Evolutionary conservation across 768 basidiomycete genomes (phyloP).

Genomic region (Hortiboletus campestris): DNA sequence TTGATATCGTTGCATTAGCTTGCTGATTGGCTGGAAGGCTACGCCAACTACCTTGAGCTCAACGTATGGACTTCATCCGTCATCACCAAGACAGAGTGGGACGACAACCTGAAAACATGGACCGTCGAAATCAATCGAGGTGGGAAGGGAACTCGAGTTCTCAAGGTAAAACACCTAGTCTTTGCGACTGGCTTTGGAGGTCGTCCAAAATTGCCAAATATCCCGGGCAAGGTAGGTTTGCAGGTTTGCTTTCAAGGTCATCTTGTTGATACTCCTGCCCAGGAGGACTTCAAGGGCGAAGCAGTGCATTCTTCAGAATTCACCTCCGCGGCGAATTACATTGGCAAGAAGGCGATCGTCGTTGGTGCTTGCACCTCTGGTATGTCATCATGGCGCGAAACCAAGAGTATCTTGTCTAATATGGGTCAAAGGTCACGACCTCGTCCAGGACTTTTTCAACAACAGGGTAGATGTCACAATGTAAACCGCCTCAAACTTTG

Average conservation of each 20-base stretch:
- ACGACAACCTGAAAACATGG: constrained; percentile 43
- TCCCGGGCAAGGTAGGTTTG: constrained; percentile 40
- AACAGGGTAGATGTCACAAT: constrained; percentile 32
- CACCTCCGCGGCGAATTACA: constrained; percentile 45
- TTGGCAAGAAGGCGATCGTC: constrained; percentile 65
- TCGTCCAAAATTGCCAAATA: constrained; percentile 42
- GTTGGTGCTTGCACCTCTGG: constrained; percentile 67
- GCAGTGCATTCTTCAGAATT: constrained; percentile 52
- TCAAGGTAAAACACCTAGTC: constrained; percentile 48
- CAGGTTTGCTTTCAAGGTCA: background rate
- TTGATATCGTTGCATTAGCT: constrained; percentile 36
- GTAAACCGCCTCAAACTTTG: constrained; percentile 4
- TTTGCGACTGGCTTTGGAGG: constrained; percentile 55
- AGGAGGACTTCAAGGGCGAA: constrained; percentile 55
- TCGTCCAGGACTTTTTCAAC: constrained; percentile 36
- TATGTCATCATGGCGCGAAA: constrained; percentile 17
- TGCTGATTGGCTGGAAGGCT: constrained; percentile 66
- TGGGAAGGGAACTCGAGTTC: constrained; percentile 35
- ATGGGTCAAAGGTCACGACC: constrained; percentile 31
- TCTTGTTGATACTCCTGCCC: background rate
- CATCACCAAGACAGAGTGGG: constrained; percentile 38
- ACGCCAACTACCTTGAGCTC: constrained; percentile 57
- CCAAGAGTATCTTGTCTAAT: constrained; percentile 4
- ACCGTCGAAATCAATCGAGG: constrained; percentile 39
- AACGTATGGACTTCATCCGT: constrained; percentile 59